These are phyloP conservation scores for Hypomontagnella submonticulosa DNA, from an alignment of 495 filamentous ascomycete genomes.

Conservation along the genomic window DNA sequence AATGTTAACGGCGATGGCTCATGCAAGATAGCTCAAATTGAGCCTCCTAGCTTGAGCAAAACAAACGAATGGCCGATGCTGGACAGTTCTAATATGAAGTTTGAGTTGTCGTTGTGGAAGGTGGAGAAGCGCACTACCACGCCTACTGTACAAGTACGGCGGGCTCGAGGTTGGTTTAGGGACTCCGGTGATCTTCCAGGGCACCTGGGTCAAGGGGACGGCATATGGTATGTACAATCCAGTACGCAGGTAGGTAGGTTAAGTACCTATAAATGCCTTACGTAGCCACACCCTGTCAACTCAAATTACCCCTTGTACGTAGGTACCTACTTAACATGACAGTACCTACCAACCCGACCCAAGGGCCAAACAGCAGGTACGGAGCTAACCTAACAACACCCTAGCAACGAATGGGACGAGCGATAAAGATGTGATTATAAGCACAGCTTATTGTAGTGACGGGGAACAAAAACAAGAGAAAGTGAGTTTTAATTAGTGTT, in stretches of 20 bases:
- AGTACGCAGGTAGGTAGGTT: neutral
- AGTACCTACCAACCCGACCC: too few species aligned
- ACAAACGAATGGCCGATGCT: conserved; percentile 24
- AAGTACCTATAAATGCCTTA: neutral
- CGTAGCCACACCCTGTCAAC: neutral
- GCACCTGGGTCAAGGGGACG: conserved; percentile 24
- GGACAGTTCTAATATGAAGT: conserved; percentile 33
- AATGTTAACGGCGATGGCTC: conserved; percentile 18
- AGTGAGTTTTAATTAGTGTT: neutral
- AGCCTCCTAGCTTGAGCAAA: conserved; percentile 33
- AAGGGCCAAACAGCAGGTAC: too few species aligned
- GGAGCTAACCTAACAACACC: too few species aligned
- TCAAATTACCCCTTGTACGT: neutral
- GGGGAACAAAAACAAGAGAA: neutral
- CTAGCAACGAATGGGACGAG: too few species aligned
- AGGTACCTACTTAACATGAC: neutral
- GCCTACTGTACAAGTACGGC: conserved; percentile 11
- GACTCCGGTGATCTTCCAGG: conserved; percentile 42
- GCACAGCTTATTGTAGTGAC: neutral
- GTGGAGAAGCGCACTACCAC: conserved; percentile 33
- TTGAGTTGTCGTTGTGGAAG: conserved; percentile 47
- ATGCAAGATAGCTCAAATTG: conserved; percentile 39
- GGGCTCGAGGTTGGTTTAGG: conserved; percentile 31
- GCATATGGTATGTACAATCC: conserved; percentile 12
- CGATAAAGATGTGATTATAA: neutral